Base-by-base conservation (phyloP, 1,284 basidiomycete genomes). In the Puccinia coronata region DNA sequence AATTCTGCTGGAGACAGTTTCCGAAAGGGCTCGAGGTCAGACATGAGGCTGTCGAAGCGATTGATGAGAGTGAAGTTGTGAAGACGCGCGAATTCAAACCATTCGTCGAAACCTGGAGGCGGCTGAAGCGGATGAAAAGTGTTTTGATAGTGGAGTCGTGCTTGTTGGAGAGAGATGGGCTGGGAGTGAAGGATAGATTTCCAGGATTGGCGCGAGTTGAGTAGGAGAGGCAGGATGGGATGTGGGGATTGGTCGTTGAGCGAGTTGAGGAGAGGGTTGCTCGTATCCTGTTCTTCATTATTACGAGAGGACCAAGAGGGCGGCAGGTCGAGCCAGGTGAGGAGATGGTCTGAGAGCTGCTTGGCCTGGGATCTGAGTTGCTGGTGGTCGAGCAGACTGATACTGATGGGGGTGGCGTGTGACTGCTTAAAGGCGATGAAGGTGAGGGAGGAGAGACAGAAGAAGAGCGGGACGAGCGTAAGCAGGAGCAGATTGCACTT, bases 1-100 rank as follows among this genome's bases (percentile, higher is more conserved):
- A 97, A 85, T 85, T 96, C 93, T 81, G 88, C 88, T 0, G 92
- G 92, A 14, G 89, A 88, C 51, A 97, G 85, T 12, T 88, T 86
- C 90, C 92, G 92, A 85, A 94, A 98, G 0, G 94, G 94, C 39
- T 88, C 89, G 80, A 98, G 87, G 85, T 97, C 95, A 71, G 89
- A 88, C 80, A 90, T 86, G n/a, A 97, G 88, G 41, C 91, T 90
- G 84, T 97, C 93, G 85, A 94, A 98, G 85, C 97, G 95, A 87
- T 98, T 95, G 28, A 94, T 89, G 87, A 98, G 91, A 84, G 91
- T 90, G 77, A 93, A 91, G 28, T 90, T 88, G 85, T 93, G 89
- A 72, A 90, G 88, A 85, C 89, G 88, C 28, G 92, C 92, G 87
- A 96, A 97, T 78, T 88, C 86, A 89, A 91, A 97, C 95, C 95